Base-by-base conservation (phyloP, 495 filamentous ascomycete species). In the Achaetomiella virescens region DNA sequence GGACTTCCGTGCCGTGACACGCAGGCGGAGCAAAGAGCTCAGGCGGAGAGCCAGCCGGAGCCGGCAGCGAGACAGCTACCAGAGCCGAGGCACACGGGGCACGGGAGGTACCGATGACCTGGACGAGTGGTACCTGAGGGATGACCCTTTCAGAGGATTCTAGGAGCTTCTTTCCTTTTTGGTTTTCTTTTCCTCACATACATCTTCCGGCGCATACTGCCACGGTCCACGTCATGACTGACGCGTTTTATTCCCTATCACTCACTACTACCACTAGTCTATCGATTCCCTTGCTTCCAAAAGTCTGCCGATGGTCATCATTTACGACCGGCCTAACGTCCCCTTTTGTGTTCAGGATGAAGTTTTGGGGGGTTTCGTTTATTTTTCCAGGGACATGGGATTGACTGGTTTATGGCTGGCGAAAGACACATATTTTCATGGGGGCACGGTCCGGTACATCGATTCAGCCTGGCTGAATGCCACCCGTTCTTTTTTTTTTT, bases 61-160 rank as follows among this genome's bases (percentile, higher is more conserved):
- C 47, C 67, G 75, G n/a, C 73, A 76, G 44, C 70, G 75, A 17
- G 76, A 79, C 50, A 74, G 72, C 68, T 72, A 72, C 40, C 62
- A 65, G 36, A 80, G 75, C 58, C 71, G 75, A 47, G 70, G 73
- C 41, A 74, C 72, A 0, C 66, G 69, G 12, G 70, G 62, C 14
- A 75, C 74, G 1, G 72, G 68, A 10, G 70, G 61, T 12, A 75
- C 74, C 0, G 72, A 75, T 35, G 71, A 74, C 1, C 60, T 69
- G 6, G 75, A 78, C 45, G 75, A 79, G 22, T 72, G 75, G 54
- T 74, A 66, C 61, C 67, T 71, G 61, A 62, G 69, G 21, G 73
- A 77, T 21, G 76, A 79, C 48, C 76, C 76, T 3, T 79, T 79
- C 42, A 66, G 63, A 54, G 76, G 75, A 11, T 79, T 79, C 56